A percentile compares a stretch with the other conserved stretches of the same genome.
Conservation (phyloP, 2,329 filamentous ascomycete genomes). For the Neonectria sp. region DNA sequence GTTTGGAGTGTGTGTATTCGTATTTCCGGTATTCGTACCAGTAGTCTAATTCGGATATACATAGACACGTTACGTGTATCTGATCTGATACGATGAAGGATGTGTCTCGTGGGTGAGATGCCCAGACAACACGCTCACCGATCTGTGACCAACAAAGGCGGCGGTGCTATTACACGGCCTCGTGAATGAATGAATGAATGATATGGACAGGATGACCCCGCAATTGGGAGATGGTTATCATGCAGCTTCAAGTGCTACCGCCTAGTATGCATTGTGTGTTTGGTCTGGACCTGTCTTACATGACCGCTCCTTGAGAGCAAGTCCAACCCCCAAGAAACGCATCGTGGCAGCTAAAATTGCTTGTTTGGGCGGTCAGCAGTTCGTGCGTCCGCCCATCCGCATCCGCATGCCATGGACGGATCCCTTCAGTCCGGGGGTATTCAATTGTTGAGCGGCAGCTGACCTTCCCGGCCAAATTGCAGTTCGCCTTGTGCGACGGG, state of each 20-base stretch:
- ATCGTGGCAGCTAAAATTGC: constrained; percentile 25
- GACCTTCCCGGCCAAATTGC: constrained; percentile 39
- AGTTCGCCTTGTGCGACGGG: constrained; percentile 35
- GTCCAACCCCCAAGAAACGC: constrained; percentile 17
- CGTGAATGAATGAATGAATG: background rate
- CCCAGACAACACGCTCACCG: constrained; percentile 12
- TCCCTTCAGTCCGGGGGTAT: constrained; percentile 14
- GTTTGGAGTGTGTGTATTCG: constrained; percentile 9
- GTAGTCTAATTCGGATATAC: constrained; percentile 18
- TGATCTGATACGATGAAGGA: constrained; percentile 14
- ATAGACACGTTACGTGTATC: constrained; percentile 20
- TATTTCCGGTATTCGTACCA: constrained; percentile 9
- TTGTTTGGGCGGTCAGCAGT: constrained; percentile 45
- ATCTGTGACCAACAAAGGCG: constrained; percentile 15
- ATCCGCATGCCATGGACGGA: constrained; percentile 2
- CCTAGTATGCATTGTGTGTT: background rate
- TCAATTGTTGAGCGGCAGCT: constrained; percentile 39
- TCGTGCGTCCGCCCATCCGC: constrained; percentile 10
- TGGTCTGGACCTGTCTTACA: constrained; percentile 20
- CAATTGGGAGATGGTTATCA: constrained; percentile 24
- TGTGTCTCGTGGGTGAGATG: constrained; percentile 9
- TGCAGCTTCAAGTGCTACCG: background rate
- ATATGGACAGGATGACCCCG: constrained; percentile 30
- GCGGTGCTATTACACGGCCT: background rate
- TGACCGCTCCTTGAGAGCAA: constrained; percentile 17